A percentile compares a stretch with the other conserved stretches of the same genome.
Conservation (phyloP, 2,329 filamentous ascomycete species). For the Talaromyces sp. region DNA sequence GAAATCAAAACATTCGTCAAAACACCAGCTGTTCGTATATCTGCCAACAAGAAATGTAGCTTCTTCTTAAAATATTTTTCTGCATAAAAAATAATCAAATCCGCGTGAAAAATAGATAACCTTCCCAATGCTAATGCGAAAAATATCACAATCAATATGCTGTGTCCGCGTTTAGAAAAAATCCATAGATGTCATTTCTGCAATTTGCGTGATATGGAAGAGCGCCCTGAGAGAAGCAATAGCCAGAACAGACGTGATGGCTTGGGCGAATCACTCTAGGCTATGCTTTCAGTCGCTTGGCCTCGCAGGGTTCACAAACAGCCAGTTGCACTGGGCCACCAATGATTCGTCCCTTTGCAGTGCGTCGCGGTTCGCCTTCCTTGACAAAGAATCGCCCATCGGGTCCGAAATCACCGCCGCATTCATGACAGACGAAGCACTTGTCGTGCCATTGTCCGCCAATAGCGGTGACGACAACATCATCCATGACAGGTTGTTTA, state of each 20-base stretch:
- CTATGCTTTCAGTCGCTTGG: constrained; percentile 56
- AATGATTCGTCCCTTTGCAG: constrained; percentile 42
- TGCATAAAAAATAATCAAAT: background rate
- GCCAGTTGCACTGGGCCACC: constrained; percentile 50
- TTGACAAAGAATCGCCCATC: constrained; percentile 61
- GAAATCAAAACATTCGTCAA: background rate
- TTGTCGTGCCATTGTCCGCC: constrained; percentile 89
- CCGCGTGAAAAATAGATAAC: background rate
- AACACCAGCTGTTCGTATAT: background rate
- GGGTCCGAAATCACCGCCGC: constrained; percentile 52
- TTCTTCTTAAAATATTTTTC: background rate
- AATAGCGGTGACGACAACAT: constrained; percentile 82
- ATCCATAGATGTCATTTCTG: background rate
- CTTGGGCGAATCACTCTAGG: background rate
- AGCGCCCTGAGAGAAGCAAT: background rate
- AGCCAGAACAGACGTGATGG: background rate
- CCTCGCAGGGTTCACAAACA: constrained; percentile 59
- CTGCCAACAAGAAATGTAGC: background rate
- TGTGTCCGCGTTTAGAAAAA: background rate
- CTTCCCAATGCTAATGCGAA: background rate
- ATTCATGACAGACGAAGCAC: constrained; percentile 80
- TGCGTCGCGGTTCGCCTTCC: constrained; percentile 45
- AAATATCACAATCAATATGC: background rate
- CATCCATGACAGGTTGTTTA: constrained; percentile 76
- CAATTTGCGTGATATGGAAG: background rate